Base-by-base conservation (phyloP, 2,329 filamentous ascomycete genomes). In the Blastomyces parvus region DNA sequence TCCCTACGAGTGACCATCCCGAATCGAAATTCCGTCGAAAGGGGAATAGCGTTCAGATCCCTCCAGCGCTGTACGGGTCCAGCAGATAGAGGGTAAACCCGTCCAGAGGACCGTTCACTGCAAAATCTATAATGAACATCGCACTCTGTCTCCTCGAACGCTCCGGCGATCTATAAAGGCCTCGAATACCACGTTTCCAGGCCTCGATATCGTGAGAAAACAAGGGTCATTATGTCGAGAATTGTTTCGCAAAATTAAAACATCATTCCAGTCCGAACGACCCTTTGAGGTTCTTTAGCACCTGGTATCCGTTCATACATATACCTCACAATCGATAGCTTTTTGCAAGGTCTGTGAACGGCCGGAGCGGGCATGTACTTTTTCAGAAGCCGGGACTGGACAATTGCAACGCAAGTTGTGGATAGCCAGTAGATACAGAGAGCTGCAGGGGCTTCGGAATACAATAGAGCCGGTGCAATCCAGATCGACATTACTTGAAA, bases 371-470 rank as follows among this genome's bases (percentile, higher is more conserved):
- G 76, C 71, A 80, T 74, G 33, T 75, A 69, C 59, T 71, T 75
- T 27, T 77, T 73, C 66, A 81, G 64, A 22, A 79, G 30, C 61
- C 67, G 65, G 3, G 70, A 71, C 67, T 82, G 79, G 19, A 74
- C 60, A 40, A 74, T 78, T 50, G 78, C 79, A 53, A 77, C 65
- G 64, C 74, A 70, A 36, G 74, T 74, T 64, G 78, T 81, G 3
- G 74, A 76, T 40, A 81, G 78, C 81, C 81, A 83, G 67, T 82
- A 83, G 7, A 82, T 67, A 68, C 82, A 68, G 64, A 82, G 71
- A 0, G 77, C 80, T 36, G 71, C 70, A 5, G 81, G 81, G 64
- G 81, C 71, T 44, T 77, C 66, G 64, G 65, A 60, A 36, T 22
- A 68, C 33, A 75, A 65, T 63, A 72, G 70, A 40, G 72, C 59